Conservation (phyloP, 345 rosid genomes). For the Raphanus raphanistrum region DNA sequence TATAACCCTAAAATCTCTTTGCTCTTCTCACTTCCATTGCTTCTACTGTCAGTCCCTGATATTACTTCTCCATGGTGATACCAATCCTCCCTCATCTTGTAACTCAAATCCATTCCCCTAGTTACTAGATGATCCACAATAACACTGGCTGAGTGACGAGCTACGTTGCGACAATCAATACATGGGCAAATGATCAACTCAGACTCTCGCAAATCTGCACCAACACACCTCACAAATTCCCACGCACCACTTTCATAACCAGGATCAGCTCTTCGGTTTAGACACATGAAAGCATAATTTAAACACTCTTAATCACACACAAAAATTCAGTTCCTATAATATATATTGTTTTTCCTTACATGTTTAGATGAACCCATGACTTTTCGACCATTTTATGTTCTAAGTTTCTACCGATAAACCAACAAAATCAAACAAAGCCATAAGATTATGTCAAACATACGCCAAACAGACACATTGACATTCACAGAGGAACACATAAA, state of each 20-base stretch:
- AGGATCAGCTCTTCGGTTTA: not conserved
- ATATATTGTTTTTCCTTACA: too few relatives aligned
- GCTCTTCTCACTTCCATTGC: not conserved
- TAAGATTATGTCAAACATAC: not conserved
- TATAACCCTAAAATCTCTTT: too few relatives aligned
- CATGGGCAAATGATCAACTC: not conserved
- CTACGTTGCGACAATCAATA: not conserved
- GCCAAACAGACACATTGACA: not conserved
- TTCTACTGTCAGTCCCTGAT: not conserved
- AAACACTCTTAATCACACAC: not conserved
- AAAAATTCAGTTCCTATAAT: too few relatives aligned
- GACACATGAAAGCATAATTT: not conserved
- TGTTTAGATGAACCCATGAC: too few relatives aligned
- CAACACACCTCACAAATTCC: not conserved
- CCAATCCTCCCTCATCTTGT: not conserved
- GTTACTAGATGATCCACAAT: not conserved
- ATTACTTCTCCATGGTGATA: not conserved
- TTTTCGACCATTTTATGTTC: too few relatives aligned
- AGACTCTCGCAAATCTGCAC: not conserved
- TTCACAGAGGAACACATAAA: not conserved
- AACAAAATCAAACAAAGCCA: too few relatives aligned
- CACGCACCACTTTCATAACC: not conserved
- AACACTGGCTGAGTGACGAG: not conserved
- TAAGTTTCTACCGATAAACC: too few relatives aligned
- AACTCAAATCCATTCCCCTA: not conserved